A percentile compares a stretch with the other conserved stretches of the same genome.
Conservation (phyloP, 1,284 basidiomycete genomes). For the Athelia sp. region DNA sequence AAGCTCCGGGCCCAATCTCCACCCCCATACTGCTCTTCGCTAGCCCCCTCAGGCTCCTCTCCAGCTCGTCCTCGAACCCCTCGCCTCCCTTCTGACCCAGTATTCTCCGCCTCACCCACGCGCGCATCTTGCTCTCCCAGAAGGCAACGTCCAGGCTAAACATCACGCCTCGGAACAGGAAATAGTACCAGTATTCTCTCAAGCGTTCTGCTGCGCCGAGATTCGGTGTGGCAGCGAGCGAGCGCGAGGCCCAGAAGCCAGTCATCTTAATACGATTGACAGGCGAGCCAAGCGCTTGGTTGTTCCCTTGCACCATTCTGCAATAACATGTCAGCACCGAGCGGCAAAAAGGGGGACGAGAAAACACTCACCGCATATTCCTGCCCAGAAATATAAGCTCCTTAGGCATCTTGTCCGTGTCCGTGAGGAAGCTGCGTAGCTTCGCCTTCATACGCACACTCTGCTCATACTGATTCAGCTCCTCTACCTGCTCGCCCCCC, state of each 20-base stretch:
- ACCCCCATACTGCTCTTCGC: constrained; percentile 59
- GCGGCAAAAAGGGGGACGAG: not conserved
- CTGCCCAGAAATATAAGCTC: constrained; percentile 80
- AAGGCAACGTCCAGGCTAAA: constrained; percentile 54
- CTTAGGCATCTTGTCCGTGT: constrained; percentile 69
- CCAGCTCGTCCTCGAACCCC: constrained; percentile 64
- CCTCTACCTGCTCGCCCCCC: constrained; percentile 25
- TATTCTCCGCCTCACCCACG: constrained; percentile 35
- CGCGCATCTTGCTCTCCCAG: constrained; percentile 43
- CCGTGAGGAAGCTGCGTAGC: constrained; percentile 54
- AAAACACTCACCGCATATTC: constrained; percentile 66
- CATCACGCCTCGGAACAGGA: constrained; percentile 51
- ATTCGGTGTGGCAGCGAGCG: constrained; percentile 36
- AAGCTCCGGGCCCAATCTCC: constrained; percentile 39
- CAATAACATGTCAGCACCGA: not conserved
- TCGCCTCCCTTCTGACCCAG: constrained; percentile 19
- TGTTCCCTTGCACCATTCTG: constrained; percentile 74
- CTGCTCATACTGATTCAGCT: constrained; percentile 51
- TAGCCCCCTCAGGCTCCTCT: constrained; percentile 51
- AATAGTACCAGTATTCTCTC: constrained; percentile 44
- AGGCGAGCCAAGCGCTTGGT: constrained; percentile 75
- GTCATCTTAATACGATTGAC: constrained; percentile 86
- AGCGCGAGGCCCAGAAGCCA: constrained; percentile 63
- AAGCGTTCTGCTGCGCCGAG: constrained; percentile 35
- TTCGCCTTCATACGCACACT: constrained; percentile 62